Evolutionary conservation across 805 yeast genomes (phyloP), one percentile per base, ranked within the genome.

Genomic region (Candida oleophila): DNA sequence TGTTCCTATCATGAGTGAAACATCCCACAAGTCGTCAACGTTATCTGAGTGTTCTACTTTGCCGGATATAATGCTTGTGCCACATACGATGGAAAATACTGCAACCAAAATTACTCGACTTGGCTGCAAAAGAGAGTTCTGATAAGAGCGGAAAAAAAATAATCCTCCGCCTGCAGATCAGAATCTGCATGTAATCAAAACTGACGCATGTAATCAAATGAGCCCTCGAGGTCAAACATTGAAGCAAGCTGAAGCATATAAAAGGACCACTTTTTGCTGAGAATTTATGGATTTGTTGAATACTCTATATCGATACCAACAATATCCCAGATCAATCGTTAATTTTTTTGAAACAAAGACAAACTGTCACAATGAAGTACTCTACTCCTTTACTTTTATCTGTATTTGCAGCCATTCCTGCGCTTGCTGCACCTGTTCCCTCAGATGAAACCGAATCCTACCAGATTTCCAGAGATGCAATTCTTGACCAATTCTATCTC

Each of bases 51-150:
- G n/a, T n/a, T 25, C 11, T 7, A 5, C 30, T 25, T 25, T 7
- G 30, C 5, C 30, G 30, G 30, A 11, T 25, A 7, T 25, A 25
- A 5, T 7, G 11, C 30, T 7, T 7, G 30, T 25, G 11, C 30
- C 30, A 25, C 30, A 25, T 25, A 7, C 30, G 30, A 5, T 25
- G 5, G 9, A 25, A 25, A 7, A 36, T 16, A 34, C 5, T 36
- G 39, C 39, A 18, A 36, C 39, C 22, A 15, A 16, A 22, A 39
- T 39, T 39, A 22, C 42, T 22, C 15, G 12, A 12, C 28, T 41
- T 41, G 43, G 43, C 43, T 41, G 43, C 43, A 41, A 41, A 41
- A 39, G 42, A 21, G 4, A n/a, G 12, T 11, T 39, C 9, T 39
- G 39, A 34, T 5, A 34, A 5, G 14, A 15, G 37, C 19, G 14